These are phyloP conservation scores for Elsinoe arachidis DNA, from an alignment of 2,329 filamentous ascomycete genomes.

Conservation along the genomic window DNA sequence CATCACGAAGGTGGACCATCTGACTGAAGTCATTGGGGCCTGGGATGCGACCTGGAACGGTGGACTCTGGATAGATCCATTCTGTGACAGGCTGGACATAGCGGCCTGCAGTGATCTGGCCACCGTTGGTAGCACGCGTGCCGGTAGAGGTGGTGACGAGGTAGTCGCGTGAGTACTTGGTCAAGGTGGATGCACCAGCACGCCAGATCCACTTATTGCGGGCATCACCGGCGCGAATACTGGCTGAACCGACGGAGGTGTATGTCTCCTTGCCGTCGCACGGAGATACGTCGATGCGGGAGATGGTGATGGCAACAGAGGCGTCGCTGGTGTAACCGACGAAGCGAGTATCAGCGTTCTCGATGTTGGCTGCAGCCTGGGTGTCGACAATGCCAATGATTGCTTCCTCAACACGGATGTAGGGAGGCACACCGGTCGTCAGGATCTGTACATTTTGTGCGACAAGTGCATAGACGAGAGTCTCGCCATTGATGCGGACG, in stretches of 20 bases:
- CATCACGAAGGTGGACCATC: conserved; percentile 26
- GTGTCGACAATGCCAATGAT: conserved; percentile 33
- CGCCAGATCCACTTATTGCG: conserved; percentile 36
- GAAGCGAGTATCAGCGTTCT: conserved; percentile 20
- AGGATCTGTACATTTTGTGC: conserved; percentile 35
- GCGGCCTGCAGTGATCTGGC: conserved; percentile 32
- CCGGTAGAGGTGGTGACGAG: conserved; percentile 29
- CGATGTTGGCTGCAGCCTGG: conserved; percentile 21
- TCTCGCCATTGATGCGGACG: conserved; percentile 26
- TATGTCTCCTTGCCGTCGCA: conserved; percentile 34
- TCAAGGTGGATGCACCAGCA: conserved; percentile 22
- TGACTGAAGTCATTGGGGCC: conserved; percentile 30
- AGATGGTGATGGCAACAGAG: conserved; percentile 28
- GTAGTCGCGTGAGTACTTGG: conserved; percentile 36
- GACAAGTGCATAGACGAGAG: conserved; percentile 31
- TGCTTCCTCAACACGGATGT: conserved; percentile 36
- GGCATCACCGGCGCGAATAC: conserved; percentile 23
- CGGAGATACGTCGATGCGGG: conserved; percentile 35
- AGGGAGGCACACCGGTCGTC: conserved; percentile 29
- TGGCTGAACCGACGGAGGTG: conserved; percentile 29
- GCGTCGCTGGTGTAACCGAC: conserved; percentile 35
- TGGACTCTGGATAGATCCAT: conserved; percentile 38
- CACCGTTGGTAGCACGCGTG: conserved; percentile 30
- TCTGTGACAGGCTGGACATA: conserved; percentile 36
- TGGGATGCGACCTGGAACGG: conserved; percentile 29